phyloP scores from a whole-genome alignment of 768 basidiomycete genomes.

The Auricularia auricula-judae region DNA sequence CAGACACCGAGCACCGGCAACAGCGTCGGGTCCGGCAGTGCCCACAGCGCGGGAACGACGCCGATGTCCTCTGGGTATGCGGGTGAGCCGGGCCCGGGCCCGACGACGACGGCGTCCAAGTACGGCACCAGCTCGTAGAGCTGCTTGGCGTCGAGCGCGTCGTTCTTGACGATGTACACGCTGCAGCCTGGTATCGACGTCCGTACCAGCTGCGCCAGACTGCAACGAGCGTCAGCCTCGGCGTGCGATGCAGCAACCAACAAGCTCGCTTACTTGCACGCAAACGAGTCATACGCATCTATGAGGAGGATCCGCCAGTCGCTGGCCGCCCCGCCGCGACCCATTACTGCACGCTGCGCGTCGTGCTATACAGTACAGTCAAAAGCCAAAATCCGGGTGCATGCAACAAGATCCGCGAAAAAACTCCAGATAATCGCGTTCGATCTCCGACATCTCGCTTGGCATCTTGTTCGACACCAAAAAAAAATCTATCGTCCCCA shows the following conservation, averaged over 20 bases:
- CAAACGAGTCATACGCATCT: conserved; percentile 83
- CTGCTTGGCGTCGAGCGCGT: conserved; percentile 38
- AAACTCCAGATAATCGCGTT: too few species aligned
- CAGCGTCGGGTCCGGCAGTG: conserved; percentile 34
- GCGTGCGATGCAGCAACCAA: background rate
- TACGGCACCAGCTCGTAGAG: conserved; percentile 42
- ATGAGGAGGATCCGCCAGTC: conserved; percentile 41
- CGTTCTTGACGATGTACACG: conserved; percentile 67
- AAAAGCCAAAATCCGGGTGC: too few species aligned
- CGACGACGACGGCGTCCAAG: conserved; percentile 63
- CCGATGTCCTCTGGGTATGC: conserved; percentile 52
- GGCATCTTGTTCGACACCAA: too few species aligned
- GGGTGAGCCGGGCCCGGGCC: conserved; percentile 76
- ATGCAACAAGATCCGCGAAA: too few species aligned
- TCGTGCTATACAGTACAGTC: too few species aligned
- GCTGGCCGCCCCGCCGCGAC: background rate
- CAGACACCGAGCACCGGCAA: conserved; percentile 78
- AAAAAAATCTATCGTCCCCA: too few species aligned
- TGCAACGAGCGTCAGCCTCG: conserved; percentile 14
- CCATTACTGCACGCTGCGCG: background rate
- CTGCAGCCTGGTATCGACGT: conserved; percentile 47
- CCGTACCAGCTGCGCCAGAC: conserved; percentile 63
- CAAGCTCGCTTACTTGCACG: conserved; percentile 55
- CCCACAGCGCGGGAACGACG: conserved; percentile 62
- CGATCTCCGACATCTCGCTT: too few species aligned